Base-by-base conservation (phyloP, 768 basidiomycete genomes). In the Auricularia auricula-judae region DNA sequence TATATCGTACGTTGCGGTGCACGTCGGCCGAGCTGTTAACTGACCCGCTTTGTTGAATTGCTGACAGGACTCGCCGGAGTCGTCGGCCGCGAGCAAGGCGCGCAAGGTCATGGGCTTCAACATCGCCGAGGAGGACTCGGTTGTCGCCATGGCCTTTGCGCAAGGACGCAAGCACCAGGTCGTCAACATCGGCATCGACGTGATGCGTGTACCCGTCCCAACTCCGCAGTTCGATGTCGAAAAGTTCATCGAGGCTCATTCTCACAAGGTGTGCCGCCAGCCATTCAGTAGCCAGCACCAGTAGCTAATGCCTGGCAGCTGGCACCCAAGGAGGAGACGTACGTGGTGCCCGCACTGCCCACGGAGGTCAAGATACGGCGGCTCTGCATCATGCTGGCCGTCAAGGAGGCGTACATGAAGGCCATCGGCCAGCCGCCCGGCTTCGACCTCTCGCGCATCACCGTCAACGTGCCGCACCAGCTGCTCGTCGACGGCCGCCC, bases 381-480 rank as follows among this genome's bases (percentile, higher is more conserved):
- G 1, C 77, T 93, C 3, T 88, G 83, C 73, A 87, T 91, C 71
- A 78, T 91, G 60, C 84, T 93, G 42, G 83, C 90, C 1, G 80
- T 93, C 70, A 93, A 93, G 69, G 79, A 86, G 23, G 85, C 91
- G 3, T 92, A 93, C 73, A 86, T 91, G 75, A 86, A 86, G 68
- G 91, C 91, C 0, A 86, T 92, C 66, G 91, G 89, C 2, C 90
- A 91, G 67, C 85, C 88, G 3, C 74, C 84, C 16, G 89, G 88
- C 1, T 91, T 93, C 72, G 89, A 92, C 76, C 89, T 81, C 76
- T 84, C 86, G 4, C 85, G 90, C 2, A 84, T 93, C 66, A 88
- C 92, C 68, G 91, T 91, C 78, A 84, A 91, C 73, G 82, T 92
- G 59, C 79, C 86, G 68, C 77, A 83, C 66, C 79, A 74, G 2